These are phyloP conservation scores for Podospora pseudocomata DNA, from an alignment of 495 filamentous ascomycete genomes.

Conservation along the genomic window DNA sequence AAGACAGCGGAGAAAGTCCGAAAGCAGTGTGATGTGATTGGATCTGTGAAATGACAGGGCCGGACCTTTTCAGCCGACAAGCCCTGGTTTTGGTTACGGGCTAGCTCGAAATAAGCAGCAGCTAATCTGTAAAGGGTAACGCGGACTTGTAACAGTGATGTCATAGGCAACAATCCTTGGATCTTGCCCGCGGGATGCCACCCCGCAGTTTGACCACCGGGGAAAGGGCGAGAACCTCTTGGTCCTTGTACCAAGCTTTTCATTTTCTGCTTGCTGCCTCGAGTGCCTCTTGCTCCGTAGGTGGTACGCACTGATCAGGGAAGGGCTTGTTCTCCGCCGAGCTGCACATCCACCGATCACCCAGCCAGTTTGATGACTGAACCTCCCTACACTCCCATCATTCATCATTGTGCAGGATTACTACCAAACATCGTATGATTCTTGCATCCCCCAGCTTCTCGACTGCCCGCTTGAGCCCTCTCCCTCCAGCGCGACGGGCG, in stretches of 20 bases:
- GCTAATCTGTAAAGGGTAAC: background rate
- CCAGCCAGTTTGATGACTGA: no score
- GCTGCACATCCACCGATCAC: background rate
- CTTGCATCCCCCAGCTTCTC: background rate
- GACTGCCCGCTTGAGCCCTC: background rate
- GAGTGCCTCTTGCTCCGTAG: no score
- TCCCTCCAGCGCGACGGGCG: background rate
- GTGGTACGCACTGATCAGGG: background rate
- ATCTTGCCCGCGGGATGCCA: no score
- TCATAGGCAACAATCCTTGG: background rate
- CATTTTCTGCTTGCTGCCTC: background rate
- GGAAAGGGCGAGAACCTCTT: background rate
- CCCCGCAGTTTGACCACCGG: constrained; percentile 1
- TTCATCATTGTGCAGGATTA: background rate
- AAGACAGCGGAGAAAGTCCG: no score
- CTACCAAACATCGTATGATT: background rate
- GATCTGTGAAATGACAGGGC: no score
- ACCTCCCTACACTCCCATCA: no score
- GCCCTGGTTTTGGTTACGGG: background rate
- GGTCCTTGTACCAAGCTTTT: background rate
- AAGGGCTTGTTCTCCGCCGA: background rate
- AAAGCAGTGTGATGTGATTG: no score
- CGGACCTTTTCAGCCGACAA: no score
- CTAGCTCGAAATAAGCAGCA: background rate
- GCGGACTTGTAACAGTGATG: background rate